Evolutionary conservation across 805 yeast species (phyloP).

Genomic region (Spencermartinsiella europaea): DNA sequence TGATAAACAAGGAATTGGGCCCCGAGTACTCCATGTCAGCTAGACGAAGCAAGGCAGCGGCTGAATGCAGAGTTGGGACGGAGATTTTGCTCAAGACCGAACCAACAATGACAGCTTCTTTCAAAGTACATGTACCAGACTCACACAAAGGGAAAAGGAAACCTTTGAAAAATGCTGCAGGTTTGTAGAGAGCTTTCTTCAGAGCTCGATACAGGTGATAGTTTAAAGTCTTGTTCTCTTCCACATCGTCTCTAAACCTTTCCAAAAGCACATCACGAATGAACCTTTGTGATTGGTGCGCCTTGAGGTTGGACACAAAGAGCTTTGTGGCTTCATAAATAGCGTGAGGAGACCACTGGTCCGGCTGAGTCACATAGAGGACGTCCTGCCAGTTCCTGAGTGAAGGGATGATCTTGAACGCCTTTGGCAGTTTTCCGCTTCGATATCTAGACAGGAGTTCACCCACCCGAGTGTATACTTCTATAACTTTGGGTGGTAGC

Average conservation of each 20-base stretch:
- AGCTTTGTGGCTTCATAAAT: conserved; percentile 91
- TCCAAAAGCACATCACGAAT: conserved; percentile 44
- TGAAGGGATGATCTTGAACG: conserved; percentile 91
- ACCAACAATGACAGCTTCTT: conserved; percentile 94
- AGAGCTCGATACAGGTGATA: conserved; percentile 90
- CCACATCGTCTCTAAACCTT: conserved; percentile 37
- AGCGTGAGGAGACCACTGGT: conserved; percentile 91
- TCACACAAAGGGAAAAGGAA: conserved; percentile 88
- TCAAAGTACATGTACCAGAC: conserved; percentile 70
- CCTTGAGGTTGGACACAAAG: conserved; percentile 83
- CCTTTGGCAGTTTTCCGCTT: conserved; percentile 94
- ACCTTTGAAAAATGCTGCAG: conserved; percentile 97
- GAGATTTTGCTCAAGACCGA: conserved; percentile 86
- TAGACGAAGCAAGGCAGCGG: conserved; percentile 87
- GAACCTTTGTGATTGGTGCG: conserved; percentile 84
- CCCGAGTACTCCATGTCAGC: conserved; percentile 80
- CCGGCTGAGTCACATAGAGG: conserved; percentile 87
- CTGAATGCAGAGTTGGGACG: conserved; percentile 90
- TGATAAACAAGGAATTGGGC: conserved; percentile 83
- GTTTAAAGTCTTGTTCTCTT: conserved; percentile 53
- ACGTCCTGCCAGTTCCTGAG: conserved; percentile 95
- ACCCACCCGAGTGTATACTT: conserved; percentile 90
- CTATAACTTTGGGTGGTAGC: conserved; percentile 93
- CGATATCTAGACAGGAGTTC: conserved; percentile 80
- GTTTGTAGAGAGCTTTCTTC: conserved; percentile 91